Evolutionary conservation across 2,329 filamentous ascomycete species (phyloP).

Genomic region (Botrytis cinerea): DNA sequence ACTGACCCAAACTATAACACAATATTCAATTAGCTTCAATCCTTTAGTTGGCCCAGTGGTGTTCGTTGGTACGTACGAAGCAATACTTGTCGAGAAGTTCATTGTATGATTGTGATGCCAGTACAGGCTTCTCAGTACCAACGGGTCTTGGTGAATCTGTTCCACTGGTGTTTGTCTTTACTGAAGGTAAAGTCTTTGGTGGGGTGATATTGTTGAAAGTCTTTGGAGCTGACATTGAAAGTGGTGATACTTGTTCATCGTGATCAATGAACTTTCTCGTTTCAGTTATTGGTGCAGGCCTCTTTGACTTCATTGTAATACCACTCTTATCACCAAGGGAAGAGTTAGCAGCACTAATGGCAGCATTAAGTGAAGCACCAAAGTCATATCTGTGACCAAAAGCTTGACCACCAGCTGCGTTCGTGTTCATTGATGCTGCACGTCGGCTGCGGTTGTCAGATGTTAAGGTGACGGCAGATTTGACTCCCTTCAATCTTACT

Average conservation of each 20-base stretch:
- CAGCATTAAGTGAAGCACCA: slow-evolving; percentile 83
- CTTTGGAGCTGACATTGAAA: slow-evolving; percentile 29
- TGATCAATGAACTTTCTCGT: slow-evolving; percentile 28
- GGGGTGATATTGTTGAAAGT: slow-evolving; percentile 32
- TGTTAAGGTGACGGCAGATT: slow-evolving; percentile 60
- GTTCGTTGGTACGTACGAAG: slow-evolving; percentile 80
- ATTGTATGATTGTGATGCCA: slow-evolving; percentile 89
- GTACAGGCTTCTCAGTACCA: slow-evolving; percentile 63
- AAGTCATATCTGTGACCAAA: slow-evolving; percentile 97
- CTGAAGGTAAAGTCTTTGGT: slow-evolving; percentile 36
- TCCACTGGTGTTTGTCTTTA: slow-evolving; percentile 35
- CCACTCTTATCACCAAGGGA: slow-evolving; percentile 59
- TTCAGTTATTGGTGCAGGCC: slow-evolving; percentile 31
- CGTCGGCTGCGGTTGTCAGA: slow-evolving; percentile 43
- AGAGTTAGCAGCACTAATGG: slow-evolving; percentile 73
- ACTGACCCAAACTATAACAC: slow-evolving; percentile 61
- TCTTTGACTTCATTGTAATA: slow-evolving; percentile 47
- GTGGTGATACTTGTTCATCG: slow-evolving; percentile 29
- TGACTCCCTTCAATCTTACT: slow-evolving; percentile 67
- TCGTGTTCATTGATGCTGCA: slow-evolving; percentile 51
- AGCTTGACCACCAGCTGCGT: slow-evolving; percentile 58
- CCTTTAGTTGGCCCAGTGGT: slow-evolving; percentile 34
- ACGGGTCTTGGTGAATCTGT: slow-evolving; percentile 54
- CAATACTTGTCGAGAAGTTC: slow-evolving; percentile 99
- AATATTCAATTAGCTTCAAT: slow-evolving; percentile 46